Conservation (phyloP, 345 rosid genomes). For the Salix brachista region DNA sequence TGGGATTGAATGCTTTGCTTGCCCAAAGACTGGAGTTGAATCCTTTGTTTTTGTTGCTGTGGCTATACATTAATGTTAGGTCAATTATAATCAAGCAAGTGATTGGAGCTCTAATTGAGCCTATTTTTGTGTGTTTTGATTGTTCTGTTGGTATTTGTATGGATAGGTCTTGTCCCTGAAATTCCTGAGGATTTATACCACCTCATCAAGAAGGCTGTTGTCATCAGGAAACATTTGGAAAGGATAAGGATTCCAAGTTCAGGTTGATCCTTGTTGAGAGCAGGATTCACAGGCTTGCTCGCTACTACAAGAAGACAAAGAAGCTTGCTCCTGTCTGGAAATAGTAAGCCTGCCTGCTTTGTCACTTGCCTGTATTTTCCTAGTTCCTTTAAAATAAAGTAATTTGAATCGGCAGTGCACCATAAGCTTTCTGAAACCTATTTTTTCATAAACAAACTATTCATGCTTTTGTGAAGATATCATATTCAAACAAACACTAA, state of each 20-base stretch:
- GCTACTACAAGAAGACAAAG: conserved; percentile 93
- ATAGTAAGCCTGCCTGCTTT: conserved; percentile 44
- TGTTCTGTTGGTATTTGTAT: background rate
- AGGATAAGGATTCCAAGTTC: conserved; percentile 91
- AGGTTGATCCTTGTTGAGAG: conserved; percentile 89
- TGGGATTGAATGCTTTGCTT: background rate
- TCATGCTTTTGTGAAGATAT: background rate
- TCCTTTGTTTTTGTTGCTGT: background rate
- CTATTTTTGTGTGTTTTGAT: background rate
- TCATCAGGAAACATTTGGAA: conserved; percentile 90
- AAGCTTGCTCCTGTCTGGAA: conserved; percentile 96
- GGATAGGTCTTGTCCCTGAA: conserved; percentile 76
- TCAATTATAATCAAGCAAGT: background rate
- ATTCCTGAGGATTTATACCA: conserved; percentile 89
- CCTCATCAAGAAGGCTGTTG: conserved; percentile 87
- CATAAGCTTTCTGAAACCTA: background rate
- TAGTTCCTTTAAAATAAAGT: too few species aligned
- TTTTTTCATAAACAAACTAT: background rate
- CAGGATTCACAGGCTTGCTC: conserved; percentile 90
- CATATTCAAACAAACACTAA: background rate
- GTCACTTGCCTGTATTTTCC: background rate
- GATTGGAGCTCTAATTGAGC: background rate
- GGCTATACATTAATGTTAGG: background rate
- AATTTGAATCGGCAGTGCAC: too few species aligned
- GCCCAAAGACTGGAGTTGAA: background rate